Evolutionary conservation across 441 rosid species (phyloP), one percentile per base, ranked within the genome.

Genomic region (Erysimum pusillum): DNA sequence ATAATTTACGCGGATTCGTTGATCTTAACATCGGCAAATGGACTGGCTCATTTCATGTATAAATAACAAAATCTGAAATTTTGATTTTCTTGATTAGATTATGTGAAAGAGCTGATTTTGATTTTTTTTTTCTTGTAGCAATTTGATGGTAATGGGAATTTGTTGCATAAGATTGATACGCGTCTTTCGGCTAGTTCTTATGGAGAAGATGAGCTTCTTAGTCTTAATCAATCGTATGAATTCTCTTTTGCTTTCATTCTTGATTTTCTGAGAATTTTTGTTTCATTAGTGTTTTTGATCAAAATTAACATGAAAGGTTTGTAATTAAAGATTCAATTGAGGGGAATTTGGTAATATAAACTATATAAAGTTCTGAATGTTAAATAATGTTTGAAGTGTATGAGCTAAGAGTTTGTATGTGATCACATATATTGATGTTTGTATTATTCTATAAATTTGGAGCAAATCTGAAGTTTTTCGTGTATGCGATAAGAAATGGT

Each of bases 161-260:
- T 95, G 78, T 72, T 88, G 81, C 98, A 92, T 51, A 91, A 84
- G 64, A 76, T 95, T 48, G 87, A 69, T 56, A 95, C 98, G n/a
- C 81, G 67, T 81, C 94, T 95, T 68, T 83, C 98, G 1, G 97
- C 82, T 14, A 87, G 85, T 73, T 83, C 92, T 5, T 92, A 92
- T 77, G 99, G 99, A 63, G 98, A 92, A 80, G 94, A 85, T 60
- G 98, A 91, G 8, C 92, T 92, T 44, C 85, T 85, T 35, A 91
- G 98, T 77, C 98, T 92, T 64, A 90, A 90, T 69, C 99, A 95
- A 86, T 90, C 99, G 99, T 95, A 88, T 76, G 85, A n/a, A 57
- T 71, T 9, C 39, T 34, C 14, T 18, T 57, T 58, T 72, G 42
- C 13, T 59, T 22, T 67, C 0, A 8, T 18, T 14, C 9, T 3